These are phyloP conservation scores for Hanseniaspora jakobsenii DNA, from an alignment of 805 yeast species.

Conservation along the genomic window DNA sequence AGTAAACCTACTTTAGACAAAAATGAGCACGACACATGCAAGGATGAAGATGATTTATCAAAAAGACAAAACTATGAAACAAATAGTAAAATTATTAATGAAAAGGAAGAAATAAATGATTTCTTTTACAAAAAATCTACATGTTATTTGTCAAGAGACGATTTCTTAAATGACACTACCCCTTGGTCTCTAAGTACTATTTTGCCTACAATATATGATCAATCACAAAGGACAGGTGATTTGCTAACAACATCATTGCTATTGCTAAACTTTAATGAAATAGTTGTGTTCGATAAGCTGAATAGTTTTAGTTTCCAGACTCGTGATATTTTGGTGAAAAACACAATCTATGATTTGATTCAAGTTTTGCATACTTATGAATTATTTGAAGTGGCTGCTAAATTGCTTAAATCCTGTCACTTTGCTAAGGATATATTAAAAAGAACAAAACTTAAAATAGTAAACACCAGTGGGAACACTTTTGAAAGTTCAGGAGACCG, in stretches of 20 bases:
- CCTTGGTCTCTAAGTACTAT: conserved; percentile 27
- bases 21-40: too few relatives aligned
- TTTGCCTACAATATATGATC: conserved; percentile 24
- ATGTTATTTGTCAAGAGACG: conserved; percentile 17
- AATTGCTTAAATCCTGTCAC: conserved; percentile 26
- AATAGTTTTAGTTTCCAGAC: too few relatives aligned
- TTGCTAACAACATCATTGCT: conserved; percentile 24
- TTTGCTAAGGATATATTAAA: conserved; percentile 19
- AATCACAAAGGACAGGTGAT: conserved; percentile 27
- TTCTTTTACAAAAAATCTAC: background rate
- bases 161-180: conserved; percentile 12
- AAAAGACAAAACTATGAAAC: too few relatives aligned
- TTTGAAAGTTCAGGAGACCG: conserved; percentile 54
- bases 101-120: too few relatives aligned
- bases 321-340: conserved; percentile 20
- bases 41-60: too few relatives aligned
- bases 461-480: conserved; percentile 28
- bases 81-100: background rate
- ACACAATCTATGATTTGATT: conserved; percentile 25
- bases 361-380: conserved; percentile 26
- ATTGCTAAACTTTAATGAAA: conserved; percentile 25
- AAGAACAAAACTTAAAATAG: background rate
- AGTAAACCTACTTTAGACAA: background rate
- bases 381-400: conserved; percentile 27
- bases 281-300: conserved; percentile 22